A percentile compares a stretch with the other conserved stretches of the same genome.
Evolutionary conservation across 1,284 basidiomycete genomes (phyloP).

Genomic region (Limonomyces culmigenus): DNA sequence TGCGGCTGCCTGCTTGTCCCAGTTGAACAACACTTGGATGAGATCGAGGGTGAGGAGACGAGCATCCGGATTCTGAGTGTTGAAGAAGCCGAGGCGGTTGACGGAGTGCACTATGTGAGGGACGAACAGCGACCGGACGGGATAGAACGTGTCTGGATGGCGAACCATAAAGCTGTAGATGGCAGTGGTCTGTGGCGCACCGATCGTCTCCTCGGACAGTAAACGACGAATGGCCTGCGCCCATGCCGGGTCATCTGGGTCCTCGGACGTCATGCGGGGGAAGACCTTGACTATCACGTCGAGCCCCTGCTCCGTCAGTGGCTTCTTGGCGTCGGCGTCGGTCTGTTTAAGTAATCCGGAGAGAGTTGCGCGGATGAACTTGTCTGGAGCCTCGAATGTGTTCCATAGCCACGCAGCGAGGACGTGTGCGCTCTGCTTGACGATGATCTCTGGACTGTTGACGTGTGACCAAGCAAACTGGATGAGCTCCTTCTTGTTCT

Average conservation of each 20-base stretch:
- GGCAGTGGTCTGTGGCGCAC: conserved; percentile 68
- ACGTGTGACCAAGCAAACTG: conserved; percentile 91
- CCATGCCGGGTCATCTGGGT: conserved; percentile 68
- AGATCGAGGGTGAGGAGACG: conserved; percentile 73
- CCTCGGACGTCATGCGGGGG: conserved; percentile 35
- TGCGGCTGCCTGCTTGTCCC: conserved; percentile 58
- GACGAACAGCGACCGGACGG: conserved; percentile 88
- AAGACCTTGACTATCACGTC: conserved; percentile 87
- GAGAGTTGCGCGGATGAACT: conserved; percentile 93
- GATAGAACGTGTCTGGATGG: conserved; percentile 86
- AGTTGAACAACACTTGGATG: conserved; percentile 74
- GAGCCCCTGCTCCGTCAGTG: conserved; percentile 72
- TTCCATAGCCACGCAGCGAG: conserved; percentile 92
- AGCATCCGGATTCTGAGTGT: conserved; percentile 65
- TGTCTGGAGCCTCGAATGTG: conserved; percentile 79
- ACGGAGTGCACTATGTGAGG: conserved; percentile 90
- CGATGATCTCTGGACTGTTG: conserved; percentile 72
- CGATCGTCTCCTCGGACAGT: conserved; percentile 79
- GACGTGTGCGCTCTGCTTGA: conserved; percentile 90
- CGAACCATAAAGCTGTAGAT: conserved; percentile 90
- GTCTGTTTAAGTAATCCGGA: conserved; percentile 77
- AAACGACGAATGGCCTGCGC: conserved; percentile 79
- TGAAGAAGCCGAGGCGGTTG: conserved; percentile 71
- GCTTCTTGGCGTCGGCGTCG: conserved; percentile 53
- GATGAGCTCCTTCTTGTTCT: conserved; percentile 87